Evolutionary conservation across 768 basidiomycete species (phyloP), one percentile per base, ranked within the genome.

Genomic region (Serendipita vermifera): DNA sequence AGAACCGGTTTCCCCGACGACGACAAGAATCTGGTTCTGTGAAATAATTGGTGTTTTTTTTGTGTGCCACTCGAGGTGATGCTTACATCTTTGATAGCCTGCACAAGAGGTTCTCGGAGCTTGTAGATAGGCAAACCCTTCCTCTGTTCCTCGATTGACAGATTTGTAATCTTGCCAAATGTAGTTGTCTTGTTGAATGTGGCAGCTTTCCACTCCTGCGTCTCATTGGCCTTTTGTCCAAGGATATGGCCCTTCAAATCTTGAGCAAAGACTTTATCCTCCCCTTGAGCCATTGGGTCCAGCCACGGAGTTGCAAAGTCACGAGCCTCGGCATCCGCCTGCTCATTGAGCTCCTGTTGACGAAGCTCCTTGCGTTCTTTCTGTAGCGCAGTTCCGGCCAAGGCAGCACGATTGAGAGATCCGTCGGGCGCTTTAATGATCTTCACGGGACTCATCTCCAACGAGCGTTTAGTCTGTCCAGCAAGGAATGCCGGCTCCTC

Each of bases 381-480:
- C 11, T 94, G 89, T 2, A 97, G 72, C 1, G 92, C 83, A 22
- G 92, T 91, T 20, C 94, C 93, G 1, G 89, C 87, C 35, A 98
- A 77, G 3, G 96, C 96, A 17, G 96, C 93, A 59, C 96, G 77
- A 63, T 99, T 99, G 58, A 99, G 68, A 4, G 93, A 93, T 17
- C 96, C 96, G 70, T 99, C 96, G 0, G 96, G 96, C 20, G 96
- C 96, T 67, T 98, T 98, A 65, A 99, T 87, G 59, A 99, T 87
- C 70, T 97, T 98, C 62, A 98, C 91, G 0, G 96, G 96, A 65
- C 90, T 93, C 32, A 99, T 78, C 59, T 98, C 91, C 22, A 98
- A 77, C 1, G 92, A 93, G 57, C 85, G 82, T 70, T 96, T 96
- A 56, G 92, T 96, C 71, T 98, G 96, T 14, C 96, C 96, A 13